A percentile compares a stretch with the other conserved stretches of the same genome.
Evolutionary conservation across 2,329 filamentous ascomycete species (phyloP).

Genomic region (Epichloe sylvatica): DNA sequence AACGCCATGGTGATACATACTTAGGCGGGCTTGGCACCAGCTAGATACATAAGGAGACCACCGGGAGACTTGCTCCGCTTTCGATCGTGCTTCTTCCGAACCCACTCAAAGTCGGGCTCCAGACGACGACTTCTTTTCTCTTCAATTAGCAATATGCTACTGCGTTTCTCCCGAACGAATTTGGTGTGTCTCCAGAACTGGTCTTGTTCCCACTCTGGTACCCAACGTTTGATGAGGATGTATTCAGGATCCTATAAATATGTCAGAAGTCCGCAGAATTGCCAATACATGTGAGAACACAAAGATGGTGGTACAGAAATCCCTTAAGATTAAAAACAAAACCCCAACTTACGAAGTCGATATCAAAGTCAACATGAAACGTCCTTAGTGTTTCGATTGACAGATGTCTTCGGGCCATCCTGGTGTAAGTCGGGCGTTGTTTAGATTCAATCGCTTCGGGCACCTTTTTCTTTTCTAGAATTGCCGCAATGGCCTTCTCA

Average conservation of each 20-base stretch:
- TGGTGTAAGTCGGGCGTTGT: constrained; percentile 43
- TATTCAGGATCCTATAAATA: constrained; percentile 47
- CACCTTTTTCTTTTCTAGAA: constrained; percentile 42
- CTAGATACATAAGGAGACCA: constrained; percentile 42
- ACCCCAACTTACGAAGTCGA: constrained; percentile 35
- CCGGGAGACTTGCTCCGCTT: constrained; percentile 41
- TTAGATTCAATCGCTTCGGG: constrained; percentile 16
- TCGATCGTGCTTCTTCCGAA: constrained; percentile 41
- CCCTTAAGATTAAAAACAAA: no score
- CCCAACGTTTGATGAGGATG: constrained; percentile 59
- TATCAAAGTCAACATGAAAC: constrained; percentile 43
- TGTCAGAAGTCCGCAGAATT: not conserved
- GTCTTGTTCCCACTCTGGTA: constrained; percentile 57
- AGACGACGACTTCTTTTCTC: constrained; percentile 28
- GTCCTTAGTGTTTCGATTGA: constrained; percentile 46
- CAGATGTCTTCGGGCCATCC: constrained; percentile 47
- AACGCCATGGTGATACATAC: not conserved
- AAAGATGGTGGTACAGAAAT: no score
- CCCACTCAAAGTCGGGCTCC: constrained; percentile 39
- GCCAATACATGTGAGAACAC: no score
- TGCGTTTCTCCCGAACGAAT: constrained; percentile 43
- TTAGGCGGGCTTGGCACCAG: constrained; percentile 25
- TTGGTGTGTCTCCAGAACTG: constrained; percentile 59
- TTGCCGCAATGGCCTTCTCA: constrained; percentile 43
- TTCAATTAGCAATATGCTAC: constrained; percentile 34